Base-by-base conservation (phyloP, 768 basidiomycete species). In the Leucocoprinus leucothites region DNA sequence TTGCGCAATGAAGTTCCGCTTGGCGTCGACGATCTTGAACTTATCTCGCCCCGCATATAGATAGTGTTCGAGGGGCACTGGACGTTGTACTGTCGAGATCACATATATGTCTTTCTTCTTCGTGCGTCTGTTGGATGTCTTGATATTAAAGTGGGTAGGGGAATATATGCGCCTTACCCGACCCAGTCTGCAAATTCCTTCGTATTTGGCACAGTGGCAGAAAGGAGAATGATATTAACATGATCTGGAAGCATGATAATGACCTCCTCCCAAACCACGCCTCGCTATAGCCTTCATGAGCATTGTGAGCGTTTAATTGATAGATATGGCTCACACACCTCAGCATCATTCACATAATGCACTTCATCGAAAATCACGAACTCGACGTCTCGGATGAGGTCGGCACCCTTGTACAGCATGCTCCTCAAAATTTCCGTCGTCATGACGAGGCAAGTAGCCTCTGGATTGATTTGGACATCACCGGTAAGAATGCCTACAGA, bases 361-460 rank as follows among this genome's bases (percentile, higher is more conserved):
- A 99, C 97, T 67, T 99, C 97, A 66, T 99, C 97, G 65, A 99
- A 99, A 57, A 99, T 97, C 21, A 99, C 97, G 67, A 98, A 99
- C 67, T 99, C 97, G 48, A 99, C 96, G 68, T 99, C 97, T 31
- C 97, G 84, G 62, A 99, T 99, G 19, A 99, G 77, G 73, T 99
- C 97, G 9, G 97, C 97, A 1, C 97, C 97, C 69, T 98, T 96
- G 74, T 98, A 98, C 19, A 99, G 80, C 97, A 99, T 99, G 64
- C 91, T 94, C 62, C 97, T 82, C 59, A 99, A 71, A 66, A 99
- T 99, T 69, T 99, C 97, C 21, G 97, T 99, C 9, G 94, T 94
- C 89, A 98, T 98, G 51, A 99, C 90, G 48, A 99, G 76, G 70
- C 97, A 99, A 59, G 85, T 91, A 28, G 93, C 97, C 73, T 99